Evolutionary conservation across 257 asterid species (phyloP).

Genomic region (Orobanche coerulescens): DNA sequence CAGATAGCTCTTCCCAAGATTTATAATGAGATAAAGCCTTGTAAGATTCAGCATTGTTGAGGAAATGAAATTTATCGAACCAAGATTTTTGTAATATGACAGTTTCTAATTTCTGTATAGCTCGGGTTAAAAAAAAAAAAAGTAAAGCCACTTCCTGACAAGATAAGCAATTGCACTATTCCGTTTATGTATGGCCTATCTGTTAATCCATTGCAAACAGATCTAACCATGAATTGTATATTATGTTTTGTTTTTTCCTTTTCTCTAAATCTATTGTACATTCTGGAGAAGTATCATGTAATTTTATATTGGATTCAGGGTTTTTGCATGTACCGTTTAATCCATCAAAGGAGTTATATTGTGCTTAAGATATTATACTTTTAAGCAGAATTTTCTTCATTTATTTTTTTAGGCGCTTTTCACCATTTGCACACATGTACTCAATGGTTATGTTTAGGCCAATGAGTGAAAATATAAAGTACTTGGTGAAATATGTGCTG

Average conservation of each 20-base stretch:
- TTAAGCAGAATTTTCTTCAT: not conserved
- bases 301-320: not conserved
- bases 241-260: not conserved
- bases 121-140: not conserved
- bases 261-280: not conserved
- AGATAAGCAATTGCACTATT: not conserved
- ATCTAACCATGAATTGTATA: not conserved
- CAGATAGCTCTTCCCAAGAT: not conserved
- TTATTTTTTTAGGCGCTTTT: not conserved
- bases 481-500: not conserved
- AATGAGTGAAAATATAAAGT: slow-evolving; percentile 8
- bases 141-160: not conserved
- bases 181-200: not conserved
- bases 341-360: too few species aligned
- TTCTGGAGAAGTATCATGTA: not conserved
- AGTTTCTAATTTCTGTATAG: too few species aligned
- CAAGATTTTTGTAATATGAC: not conserved
- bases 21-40: not conserved
- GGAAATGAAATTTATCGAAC: not conserved
- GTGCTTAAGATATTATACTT: slow-evolving; percentile 4
- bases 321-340: not conserved
- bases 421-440: not conserved
- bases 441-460: slow-evolving; percentile 1
- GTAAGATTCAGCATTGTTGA: not conserved
- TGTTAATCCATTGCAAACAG: not conserved